phyloP scores from a whole-genome alignment of 176 grass and related monocot species.

The Ensete ventricosum region DNA sequence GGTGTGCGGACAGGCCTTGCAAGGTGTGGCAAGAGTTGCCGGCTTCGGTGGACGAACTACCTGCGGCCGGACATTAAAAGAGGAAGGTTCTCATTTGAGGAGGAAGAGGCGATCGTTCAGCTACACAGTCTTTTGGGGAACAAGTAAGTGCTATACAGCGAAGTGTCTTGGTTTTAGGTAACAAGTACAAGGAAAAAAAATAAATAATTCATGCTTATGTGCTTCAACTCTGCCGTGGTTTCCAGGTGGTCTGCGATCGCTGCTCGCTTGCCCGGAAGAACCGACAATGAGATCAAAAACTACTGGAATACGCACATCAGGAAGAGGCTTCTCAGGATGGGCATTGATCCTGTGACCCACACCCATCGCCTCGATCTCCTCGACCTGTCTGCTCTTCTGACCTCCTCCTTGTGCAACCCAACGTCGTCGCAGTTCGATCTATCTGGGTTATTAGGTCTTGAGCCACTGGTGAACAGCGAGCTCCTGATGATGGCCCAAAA shows the following conservation, averaged over 20 bases:
- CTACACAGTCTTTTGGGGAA: slow-evolving; percentile 90
- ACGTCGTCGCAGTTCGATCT: slow-evolving; percentile 40
- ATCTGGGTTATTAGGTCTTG: slow-evolving; percentile 49
- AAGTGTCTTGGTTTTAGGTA: background rate
- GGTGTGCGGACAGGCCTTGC: slow-evolving; percentile 33
- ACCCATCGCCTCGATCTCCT: slow-evolving; percentile 74
- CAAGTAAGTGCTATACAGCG: slow-evolving; percentile 49
- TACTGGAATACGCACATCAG: slow-evolving; percentile 99
- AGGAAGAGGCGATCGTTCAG: slow-evolving; percentile 95
- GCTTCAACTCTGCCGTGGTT: background rate
- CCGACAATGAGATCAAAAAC: slow-evolving; percentile 99
- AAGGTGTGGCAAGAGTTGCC: slow-evolving; percentile 97
- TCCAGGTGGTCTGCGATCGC: slow-evolving; percentile 93
- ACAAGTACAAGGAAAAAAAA: background rate
- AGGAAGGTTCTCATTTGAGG: slow-evolving; percentile 94
- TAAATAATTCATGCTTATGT: background rate
- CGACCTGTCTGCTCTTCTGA: slow-evolving; percentile 58
- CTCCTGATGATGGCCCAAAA: slow-evolving; percentile 47
- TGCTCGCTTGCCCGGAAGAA: slow-evolving; percentile 77
- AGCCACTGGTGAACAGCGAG: slow-evolving; percentile 57
- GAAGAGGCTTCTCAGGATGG: slow-evolving; percentile 77
- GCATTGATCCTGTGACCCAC: slow-evolving; percentile 84
- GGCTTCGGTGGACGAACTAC: slow-evolving; percentile 93
- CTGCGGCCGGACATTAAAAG: slow-evolving; percentile 90
- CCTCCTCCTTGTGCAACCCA: slow-evolving; percentile 48